phyloP scores from a whole-genome alignment of 164 flowering plant species.

The Stephania yunnanensis region DNA sequence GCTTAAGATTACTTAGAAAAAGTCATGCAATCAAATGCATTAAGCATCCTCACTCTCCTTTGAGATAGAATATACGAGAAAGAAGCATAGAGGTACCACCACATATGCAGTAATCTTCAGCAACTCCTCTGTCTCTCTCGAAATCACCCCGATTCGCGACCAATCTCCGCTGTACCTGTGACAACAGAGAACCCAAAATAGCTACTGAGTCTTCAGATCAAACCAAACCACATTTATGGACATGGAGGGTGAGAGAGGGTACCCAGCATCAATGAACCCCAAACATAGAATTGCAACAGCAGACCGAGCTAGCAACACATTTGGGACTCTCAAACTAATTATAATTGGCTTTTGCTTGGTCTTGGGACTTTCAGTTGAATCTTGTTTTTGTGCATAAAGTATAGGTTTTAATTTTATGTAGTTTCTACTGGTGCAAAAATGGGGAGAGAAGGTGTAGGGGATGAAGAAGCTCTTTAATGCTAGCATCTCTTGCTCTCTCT shows the following conservation, averaged over 20 bases:
- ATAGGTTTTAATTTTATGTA: constrained; percentile 16
- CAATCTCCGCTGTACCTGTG: constrained; percentile 89
- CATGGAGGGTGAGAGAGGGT: constrained; percentile 8
- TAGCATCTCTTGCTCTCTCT: constrained; percentile 27
- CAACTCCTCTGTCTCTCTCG: constrained; percentile 60
- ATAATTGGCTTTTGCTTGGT: constrained; percentile 16
- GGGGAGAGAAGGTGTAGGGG: constrained; percentile 5
- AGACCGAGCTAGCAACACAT: constrained; percentile 39
- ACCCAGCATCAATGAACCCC: constrained; percentile 93
- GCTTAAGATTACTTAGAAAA: not conserved
- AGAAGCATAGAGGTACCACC: constrained; percentile 63
- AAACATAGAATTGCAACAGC: constrained; percentile 51
- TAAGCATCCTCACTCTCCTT: constrained; percentile 20
- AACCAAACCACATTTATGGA: too few relatives aligned
- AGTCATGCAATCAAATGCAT: too few relatives aligned
- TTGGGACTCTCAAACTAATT: constrained; percentile 33
- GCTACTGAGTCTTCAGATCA: too few relatives aligned
- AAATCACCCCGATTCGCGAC: constrained; percentile 86
- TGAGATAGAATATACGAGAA: constrained; percentile 37
- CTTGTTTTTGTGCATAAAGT: constrained; percentile 30
- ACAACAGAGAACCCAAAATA: not conserved
- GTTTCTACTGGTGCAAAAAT: constrained; percentile 18
- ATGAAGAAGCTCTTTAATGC: constrained; percentile 13
- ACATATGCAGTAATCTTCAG: constrained; percentile 60
- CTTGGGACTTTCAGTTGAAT: constrained; percentile 20